Percentiles rank a stretch among this genome's conserved stretches.
These are phyloP conservation scores for Plantago major DNA, from an alignment of 257 asterid genomes.

Conservation along the genomic window DNA sequence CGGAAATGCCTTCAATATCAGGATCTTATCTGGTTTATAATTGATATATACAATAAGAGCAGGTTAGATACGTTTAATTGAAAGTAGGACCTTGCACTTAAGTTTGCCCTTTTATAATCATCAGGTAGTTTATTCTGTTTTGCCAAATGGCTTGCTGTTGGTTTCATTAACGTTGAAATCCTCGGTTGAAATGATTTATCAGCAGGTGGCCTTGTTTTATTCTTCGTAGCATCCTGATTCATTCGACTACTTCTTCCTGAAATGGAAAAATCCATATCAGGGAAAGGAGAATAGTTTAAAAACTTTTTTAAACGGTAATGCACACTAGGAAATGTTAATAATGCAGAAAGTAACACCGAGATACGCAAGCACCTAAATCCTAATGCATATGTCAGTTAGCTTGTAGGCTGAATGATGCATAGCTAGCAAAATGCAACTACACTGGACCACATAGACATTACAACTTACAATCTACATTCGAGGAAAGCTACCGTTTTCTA, in stretches of 20 bases:
- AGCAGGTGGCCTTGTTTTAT: slow-evolving; percentile 25
- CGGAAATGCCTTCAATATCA: neutral
- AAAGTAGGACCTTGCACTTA: slow-evolving; percentile 43
- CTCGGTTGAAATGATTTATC: slow-evolving; percentile 31
- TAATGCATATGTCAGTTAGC: too few relatives aligned
- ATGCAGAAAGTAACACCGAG: too few relatives aligned
- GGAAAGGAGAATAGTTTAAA: neutral
- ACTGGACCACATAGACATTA: too few relatives aligned
- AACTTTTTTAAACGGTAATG: neutral
- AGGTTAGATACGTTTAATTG: slow-evolving; percentile 1
- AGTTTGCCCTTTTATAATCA: slow-evolving; percentile 28
- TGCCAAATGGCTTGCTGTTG: slow-evolving; percentile 90
- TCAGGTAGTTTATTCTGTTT: slow-evolving; percentile 41
- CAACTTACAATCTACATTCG: too few relatives aligned
- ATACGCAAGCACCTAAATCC: too few relatives aligned
- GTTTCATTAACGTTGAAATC: slow-evolving; percentile 67
- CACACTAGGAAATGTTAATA: too few relatives aligned
- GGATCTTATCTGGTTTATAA: neutral
- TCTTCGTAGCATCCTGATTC: slow-evolving; percentile 25
- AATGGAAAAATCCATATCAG: neutral
- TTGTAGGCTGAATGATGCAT: too few relatives aligned
- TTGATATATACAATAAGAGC: neutral
- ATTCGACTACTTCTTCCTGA: slow-evolving; percentile 27
- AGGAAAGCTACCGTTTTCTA: too few relatives aligned
- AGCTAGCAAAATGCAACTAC: too few relatives aligned